Conservation (phyloP, 2,329 filamentous ascomycete species). For the Leptographium wingfieldii region DNA sequence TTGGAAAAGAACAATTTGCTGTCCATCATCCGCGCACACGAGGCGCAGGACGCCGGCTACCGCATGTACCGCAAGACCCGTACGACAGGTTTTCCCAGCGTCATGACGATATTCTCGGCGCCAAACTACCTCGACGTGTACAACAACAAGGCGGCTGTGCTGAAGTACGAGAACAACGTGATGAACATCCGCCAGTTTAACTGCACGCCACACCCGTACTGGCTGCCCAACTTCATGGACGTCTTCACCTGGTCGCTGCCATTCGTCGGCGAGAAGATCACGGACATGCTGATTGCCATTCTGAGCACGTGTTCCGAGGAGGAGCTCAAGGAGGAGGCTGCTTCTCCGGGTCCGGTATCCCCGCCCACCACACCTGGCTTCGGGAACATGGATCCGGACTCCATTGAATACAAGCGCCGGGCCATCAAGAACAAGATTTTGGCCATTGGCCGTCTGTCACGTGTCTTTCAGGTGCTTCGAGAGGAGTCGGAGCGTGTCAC, state of each 20-base stretch:
- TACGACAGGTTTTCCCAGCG: constrained; percentile 94
- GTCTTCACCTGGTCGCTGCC: constrained; percentile 99
- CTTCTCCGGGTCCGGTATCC: constrained; percentile 59
- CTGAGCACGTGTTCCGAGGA: constrained; percentile 99
- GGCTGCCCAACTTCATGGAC: constrained; percentile 99
- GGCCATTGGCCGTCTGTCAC: constrained; percentile 88
- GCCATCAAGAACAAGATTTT: constrained; percentile 99
- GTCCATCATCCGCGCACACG: constrained; percentile 93
- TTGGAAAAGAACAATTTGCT: constrained; percentile 98
- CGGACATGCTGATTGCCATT: constrained; percentile 98
- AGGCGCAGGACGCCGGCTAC: constrained; percentile 96
- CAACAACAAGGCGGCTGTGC: constrained; percentile 97
- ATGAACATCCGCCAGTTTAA: constrained; percentile 99
- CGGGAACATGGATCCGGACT: constrained; percentile 52
- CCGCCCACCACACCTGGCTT: constrained; percentile 45
- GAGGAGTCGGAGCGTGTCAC: constrained; percentile 96
- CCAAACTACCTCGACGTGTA: constrained; percentile 99
- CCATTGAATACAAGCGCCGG: constrained; percentile 84
- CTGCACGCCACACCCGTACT: constrained; percentile 98
- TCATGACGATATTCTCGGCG: constrained; percentile 99
- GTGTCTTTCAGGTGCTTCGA: constrained; percentile 95
- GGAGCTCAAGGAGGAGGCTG: constrained; percentile 80
- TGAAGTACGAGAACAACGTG: constrained; percentile 99
- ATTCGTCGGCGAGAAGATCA: constrained; percentile 98
- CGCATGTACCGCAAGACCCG: constrained; percentile 98